Evolutionary conservation across 2,329 filamentous ascomycete genomes (phyloP), one percentile per base, ranked within the genome.

Genomic region (Cordyceps javanica): DNA sequence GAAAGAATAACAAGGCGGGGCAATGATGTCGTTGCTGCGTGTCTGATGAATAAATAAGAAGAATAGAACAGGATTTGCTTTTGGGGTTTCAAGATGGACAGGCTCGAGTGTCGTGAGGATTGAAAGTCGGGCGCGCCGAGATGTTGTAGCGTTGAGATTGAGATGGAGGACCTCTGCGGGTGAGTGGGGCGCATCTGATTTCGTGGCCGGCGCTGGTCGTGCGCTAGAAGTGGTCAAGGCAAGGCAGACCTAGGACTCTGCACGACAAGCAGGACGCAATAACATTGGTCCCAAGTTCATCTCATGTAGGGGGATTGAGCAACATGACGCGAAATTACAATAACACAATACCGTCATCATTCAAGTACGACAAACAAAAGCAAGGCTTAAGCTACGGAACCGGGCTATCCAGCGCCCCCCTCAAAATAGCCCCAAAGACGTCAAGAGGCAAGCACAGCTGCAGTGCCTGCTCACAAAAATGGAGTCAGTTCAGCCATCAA

Each of bases 91-190:
- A 57, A 57, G 54, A 56, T 30, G 44, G 32, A 51, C 19, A 45
- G 48, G 16, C 28, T 19, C 28, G 55, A 50, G 45, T 26, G 28
- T 42, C 46, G 53, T 49, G 32, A 38, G 5, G 26, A 42, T 42
- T 45, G n/a, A 51, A 57, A n/a, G 45, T 45, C 28, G 45, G 16
- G 23, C 34, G 54, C 7, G 21, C n/a, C n/a, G 46, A 50, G 55
- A 57, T 28, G 46, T 51, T 57, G 55, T 38, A 57, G 55, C 34
- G 55, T 50, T 51, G 55, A 57, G 46, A 51, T 50, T 51, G 46
- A 34, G 54, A 56, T 28, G 34, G n/a, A 21, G 19, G n/a, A 16
- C 26, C 13, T 48, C 28, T 7, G 28, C 39, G n/a, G n/a, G n/a
- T 41, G 26, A 55, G 53, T 55, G 53, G 53, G 53, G 48, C 53